These are phyloP conservation scores for Heliosperma pusillum DNA, from an alignment of 148 eudicot genomes.

Conservation along the genomic window DNA sequence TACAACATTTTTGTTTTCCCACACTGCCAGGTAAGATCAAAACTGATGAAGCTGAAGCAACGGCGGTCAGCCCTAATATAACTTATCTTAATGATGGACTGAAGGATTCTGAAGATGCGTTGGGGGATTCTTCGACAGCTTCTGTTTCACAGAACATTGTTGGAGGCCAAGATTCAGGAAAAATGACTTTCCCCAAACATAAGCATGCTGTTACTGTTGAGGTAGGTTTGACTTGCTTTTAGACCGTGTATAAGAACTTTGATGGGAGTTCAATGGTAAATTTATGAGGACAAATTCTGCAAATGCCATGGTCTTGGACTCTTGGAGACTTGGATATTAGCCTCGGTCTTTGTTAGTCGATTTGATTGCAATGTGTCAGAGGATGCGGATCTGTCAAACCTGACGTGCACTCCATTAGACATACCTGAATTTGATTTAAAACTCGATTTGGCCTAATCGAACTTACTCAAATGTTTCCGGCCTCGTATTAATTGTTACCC, in stretches of 20 bases:
- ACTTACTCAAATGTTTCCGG: too few species aligned
- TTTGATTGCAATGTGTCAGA: too few species aligned
- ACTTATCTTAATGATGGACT: slow-evolving; percentile 7
- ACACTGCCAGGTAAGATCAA: slow-evolving; percentile 15
- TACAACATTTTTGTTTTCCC: slow-evolving; percentile 18
- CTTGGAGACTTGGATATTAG: not conserved
- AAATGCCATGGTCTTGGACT: not conserved
- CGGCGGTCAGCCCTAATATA: slow-evolving; percentile 2
- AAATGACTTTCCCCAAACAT: not conserved
- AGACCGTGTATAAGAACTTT: too few species aligned
- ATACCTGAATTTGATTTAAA: too few species aligned
- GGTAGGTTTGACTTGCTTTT: slow-evolving; percentile 12
- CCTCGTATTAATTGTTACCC: not conserved
- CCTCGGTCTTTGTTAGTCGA: too few species aligned
- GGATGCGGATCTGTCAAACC: too few species aligned
- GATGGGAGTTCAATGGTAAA: not conserved
- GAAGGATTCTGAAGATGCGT: slow-evolving; percentile 16
- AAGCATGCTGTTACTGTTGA: slow-evolving; percentile 27
- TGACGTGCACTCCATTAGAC: too few species aligned
- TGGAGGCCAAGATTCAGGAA: slow-evolving; percentile 17
- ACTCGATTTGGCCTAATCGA: too few species aligned
- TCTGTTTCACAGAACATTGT: slow-evolving; percentile 13
- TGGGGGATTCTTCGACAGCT: not conserved
- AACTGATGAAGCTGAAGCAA: slow-evolving; percentile 25
- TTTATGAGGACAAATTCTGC: not conserved